phyloP scores from a whole-genome alignment of 768 basidiomycete genomes.

The Amyloporia xantha region DNA sequence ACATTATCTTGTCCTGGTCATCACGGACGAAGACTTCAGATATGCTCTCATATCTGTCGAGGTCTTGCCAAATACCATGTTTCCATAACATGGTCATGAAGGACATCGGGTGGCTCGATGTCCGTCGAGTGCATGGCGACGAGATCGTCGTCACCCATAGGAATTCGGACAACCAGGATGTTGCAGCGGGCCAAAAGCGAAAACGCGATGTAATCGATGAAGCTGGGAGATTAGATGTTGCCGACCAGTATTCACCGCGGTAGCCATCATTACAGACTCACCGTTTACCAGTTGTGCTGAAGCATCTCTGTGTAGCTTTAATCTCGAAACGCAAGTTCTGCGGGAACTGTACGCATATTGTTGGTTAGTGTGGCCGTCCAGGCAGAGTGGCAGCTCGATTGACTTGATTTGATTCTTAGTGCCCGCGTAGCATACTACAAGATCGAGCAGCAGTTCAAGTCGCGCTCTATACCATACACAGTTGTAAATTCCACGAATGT shows the following conservation, averaged over 20 bases:
- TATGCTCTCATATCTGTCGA: slow-evolving; percentile 76
- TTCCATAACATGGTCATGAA: slow-evolving; percentile 59
- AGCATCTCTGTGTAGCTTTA: slow-evolving; percentile 34
- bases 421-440: slow-evolving; percentile 88
- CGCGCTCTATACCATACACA: slow-evolving; percentile 69
- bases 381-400: too few relatives aligned
- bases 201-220: slow-evolving; percentile 20
- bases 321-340: slow-evolving; percentile 65
- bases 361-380: slow-evolving; percentile 51
- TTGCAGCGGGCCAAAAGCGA: slow-evolving; percentile 22
- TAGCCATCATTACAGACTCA: slow-evolving; percentile 1
- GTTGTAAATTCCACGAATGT: slow-evolving; percentile 58
- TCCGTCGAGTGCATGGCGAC: slow-evolving; percentile 47
- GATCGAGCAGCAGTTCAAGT: slow-evolving; percentile 83
- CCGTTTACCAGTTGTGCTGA: background rate
- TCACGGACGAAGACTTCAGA: slow-evolving; percentile 69
- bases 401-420: slow-evolving; percentile 43
- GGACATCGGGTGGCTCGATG: slow-evolving; percentile 76
- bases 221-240: slow-evolving; percentile 6
- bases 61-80: slow-evolving; percentile 46
- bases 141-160: slow-evolving; percentile 9
- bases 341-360: slow-evolving; percentile 83
- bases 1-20: slow-evolving; percentile 81
- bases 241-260: slow-evolving; percentile 19
- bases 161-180: slow-evolving; percentile 6